These are phyloP conservation scores for Fusarium poae DNA, from an alignment of 2,329 filamentous ascomycete genomes.

Conservation along the genomic window DNA sequence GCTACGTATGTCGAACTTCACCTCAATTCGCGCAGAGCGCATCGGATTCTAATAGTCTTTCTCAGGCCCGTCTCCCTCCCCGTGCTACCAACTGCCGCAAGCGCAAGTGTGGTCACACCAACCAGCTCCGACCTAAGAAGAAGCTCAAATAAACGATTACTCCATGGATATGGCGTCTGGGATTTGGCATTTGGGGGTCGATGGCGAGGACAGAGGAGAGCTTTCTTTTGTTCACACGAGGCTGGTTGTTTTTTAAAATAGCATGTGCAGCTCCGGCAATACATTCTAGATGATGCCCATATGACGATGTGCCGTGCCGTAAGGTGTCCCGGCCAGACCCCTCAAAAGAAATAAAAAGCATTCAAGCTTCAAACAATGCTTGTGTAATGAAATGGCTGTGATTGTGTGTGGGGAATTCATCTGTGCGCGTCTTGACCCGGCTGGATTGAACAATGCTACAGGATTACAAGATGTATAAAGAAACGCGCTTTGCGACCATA, in stretches of 20 bases:
- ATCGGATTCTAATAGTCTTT: slow-evolving; percentile 2
- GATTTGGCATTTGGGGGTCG: slow-evolving; percentile 57
- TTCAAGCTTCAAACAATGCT: slow-evolving; percentile 39
- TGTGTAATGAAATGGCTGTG: neutral
- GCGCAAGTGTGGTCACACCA: slow-evolving; percentile 99
- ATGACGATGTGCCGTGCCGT: slow-evolving; percentile 43
- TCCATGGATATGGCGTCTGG: slow-evolving; percentile 61
- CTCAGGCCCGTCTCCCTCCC: slow-evolving; percentile 84
- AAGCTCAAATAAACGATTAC: slow-evolving; percentile 83
- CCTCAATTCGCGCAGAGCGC: neutral
- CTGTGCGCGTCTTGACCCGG: neutral
- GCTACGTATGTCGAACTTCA: slow-evolving; percentile 80
- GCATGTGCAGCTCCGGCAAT: slow-evolving; percentile 57
- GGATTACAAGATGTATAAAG: neutral
- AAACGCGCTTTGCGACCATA: neutral
- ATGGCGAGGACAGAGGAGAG: slow-evolving; percentile 54
- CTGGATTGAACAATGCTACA: neutral
- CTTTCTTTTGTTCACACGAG: slow-evolving; percentile 53
- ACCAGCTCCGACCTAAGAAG: slow-evolving; percentile 99
- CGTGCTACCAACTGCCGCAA: slow-evolving; percentile 99
- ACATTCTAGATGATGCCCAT: slow-evolving; percentile 55
- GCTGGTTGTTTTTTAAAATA: slow-evolving; percentile 58
- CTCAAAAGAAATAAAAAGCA: slow-evolving; percentile 42
- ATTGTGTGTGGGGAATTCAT: neutral
- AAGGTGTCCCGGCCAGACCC: slow-evolving; percentile 39